Conservation (phyloP, 441 rosid species). For the Capsella rubella region DNA sequence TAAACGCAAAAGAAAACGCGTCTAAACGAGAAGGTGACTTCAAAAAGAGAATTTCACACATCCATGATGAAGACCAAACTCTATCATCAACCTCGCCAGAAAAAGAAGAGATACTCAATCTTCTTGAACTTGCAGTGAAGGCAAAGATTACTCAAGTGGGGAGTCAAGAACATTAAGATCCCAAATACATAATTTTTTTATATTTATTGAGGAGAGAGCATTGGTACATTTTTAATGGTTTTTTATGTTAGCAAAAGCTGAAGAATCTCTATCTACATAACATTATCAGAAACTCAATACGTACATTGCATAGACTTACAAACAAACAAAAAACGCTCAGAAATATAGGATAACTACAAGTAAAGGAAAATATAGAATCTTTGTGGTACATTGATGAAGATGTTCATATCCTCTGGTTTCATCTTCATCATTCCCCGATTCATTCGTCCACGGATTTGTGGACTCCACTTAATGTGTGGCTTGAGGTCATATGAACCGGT, state of each 20-base stretch:
- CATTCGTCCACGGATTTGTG: constrained; percentile 4
- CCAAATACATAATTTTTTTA: background rate
- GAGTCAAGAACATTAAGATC: background rate
- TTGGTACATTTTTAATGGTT: constrained; percentile 23
- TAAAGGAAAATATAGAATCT: constrained; percentile 1
- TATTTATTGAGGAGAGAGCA: constrained; percentile 6
- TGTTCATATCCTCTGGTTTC: constrained; percentile 25
- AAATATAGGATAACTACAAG: constrained; percentile 15
- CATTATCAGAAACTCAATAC: constrained; percentile 23
- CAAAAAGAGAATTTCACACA: background rate
- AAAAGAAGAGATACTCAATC: background rate
- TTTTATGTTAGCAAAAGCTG: constrained; percentile 29
- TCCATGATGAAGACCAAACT: constrained; percentile 10
- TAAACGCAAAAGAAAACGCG: constrained; percentile 25
- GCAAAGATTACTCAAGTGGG: constrained; percentile 10
- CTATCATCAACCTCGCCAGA: constrained; percentile 8
- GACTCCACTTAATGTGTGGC: constrained; percentile 17
- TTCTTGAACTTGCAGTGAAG: constrained; percentile 35
- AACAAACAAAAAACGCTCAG: background rate
- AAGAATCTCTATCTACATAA: constrained; percentile 22
- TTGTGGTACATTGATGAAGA: constrained; percentile 17
- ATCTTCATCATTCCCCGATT: constrained; percentile 6
- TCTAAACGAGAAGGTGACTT: background rate
- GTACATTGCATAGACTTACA: constrained; percentile 28
- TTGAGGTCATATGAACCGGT: background rate